A percentile compares a stretch with the other conserved stretches of the same genome.
These are phyloP conservation scores for Calonectria pteridis DNA, from an alignment of 2,329 filamentous ascomycete genomes.

Conservation along the genomic window DNA sequence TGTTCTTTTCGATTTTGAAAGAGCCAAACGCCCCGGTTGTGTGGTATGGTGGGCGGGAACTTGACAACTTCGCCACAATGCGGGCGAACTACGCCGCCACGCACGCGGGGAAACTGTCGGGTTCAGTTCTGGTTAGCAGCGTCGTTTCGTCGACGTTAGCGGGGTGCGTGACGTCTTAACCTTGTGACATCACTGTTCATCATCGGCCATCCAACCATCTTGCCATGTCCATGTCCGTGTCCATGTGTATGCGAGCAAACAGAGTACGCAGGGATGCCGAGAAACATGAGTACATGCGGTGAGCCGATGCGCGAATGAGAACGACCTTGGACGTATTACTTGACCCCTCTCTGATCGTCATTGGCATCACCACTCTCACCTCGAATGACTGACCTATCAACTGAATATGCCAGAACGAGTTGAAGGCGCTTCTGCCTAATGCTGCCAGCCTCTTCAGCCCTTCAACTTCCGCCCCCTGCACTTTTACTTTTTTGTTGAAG, in stretches of 20 bases:
- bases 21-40: neutral
- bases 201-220: conserved; percentile 12
- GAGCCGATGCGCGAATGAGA: neutral
- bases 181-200: conserved; percentile 17
- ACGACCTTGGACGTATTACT: neutral
- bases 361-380: neutral
- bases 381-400: neutral
- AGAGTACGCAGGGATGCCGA: neutral
- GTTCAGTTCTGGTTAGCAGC: neutral
- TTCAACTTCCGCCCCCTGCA: neutral
- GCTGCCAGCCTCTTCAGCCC: neutral
- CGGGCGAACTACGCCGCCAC: conserved; percentile 1
- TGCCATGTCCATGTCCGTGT: neutral
- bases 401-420: neutral
- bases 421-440: conserved; percentile 5
- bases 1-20: neutral
- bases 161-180: neutral
- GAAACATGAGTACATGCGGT: neutral
- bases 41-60: neutral
- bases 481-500: neutral
- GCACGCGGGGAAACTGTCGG: neutral
- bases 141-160: neutral
- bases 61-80: neutral
- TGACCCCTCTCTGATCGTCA: neutral
- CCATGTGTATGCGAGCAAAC: neutral